Base-by-base conservation (phyloP, 148 eudicot genomes). In the Cornus controversa region DNA sequence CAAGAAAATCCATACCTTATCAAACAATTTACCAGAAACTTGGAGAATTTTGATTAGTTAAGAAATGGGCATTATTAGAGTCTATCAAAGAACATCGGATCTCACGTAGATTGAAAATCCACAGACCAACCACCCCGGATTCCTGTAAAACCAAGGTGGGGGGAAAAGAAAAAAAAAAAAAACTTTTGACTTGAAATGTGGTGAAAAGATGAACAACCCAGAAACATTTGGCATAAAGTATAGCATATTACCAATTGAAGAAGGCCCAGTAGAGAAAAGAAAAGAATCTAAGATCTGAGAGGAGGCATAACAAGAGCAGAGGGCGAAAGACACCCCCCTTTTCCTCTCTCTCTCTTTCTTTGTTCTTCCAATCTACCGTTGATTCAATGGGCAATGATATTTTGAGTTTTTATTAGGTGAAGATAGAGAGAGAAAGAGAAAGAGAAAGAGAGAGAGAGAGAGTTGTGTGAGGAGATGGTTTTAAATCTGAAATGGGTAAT, bases 261-360 rank as follows among this genome's bases (percentile, higher is more conserved):
- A 79, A 69, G 62, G 57, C 54, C 77, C 72, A 60, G 84, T 74
- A 50, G 72, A 81, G 63, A 72, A 69, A 79, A 66, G 45, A 73
- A 76, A 75, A 79, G 73, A 77, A 75, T 75, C 77, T 75, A 89
- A 87, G 92, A 93, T 91, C 92, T 86, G 87, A 87, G 90, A 90
- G 91, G 88, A 80, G 88, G 89, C 89, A 82, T 82, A 84, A 84
- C 80, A 83, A 71, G 79, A 83, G 78, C 71, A 80, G 87, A 89
- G 86, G 86, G 90, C 85, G 80, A 83, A 74, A 78, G 86, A 84
- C 81, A 79, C 91, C 93, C 81, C 85, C 81, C 82, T 86, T 81
- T 85, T 79, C 70, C 86, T 68, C 77, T 80, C 54, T 81, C 54
- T 80, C 54, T 79, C 42, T 83, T 42, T 70, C 65, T 66, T 57